These are phyloP conservation scores for Trichoderma reesei DNA, from an alignment of 495 filamentous ascomycete species.

Conservation along the genomic window DNA sequence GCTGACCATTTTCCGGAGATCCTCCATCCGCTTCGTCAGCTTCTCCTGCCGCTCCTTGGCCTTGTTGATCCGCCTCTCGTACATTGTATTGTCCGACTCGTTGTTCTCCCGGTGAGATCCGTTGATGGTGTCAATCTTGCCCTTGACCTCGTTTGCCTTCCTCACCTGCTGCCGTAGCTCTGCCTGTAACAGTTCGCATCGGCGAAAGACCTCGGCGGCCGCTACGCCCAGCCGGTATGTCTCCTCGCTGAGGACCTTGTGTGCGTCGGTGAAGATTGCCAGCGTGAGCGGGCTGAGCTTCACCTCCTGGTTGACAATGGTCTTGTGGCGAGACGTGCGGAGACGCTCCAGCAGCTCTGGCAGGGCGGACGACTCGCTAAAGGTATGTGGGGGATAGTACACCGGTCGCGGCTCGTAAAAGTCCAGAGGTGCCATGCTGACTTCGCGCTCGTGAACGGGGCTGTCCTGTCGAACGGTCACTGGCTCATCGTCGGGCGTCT, in stretches of 20 bases:
- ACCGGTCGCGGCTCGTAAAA: conserved; percentile 49
- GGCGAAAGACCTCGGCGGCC: conserved; percentile 72
- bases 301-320: conserved; percentile 58
- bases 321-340: conserved; percentile 48
- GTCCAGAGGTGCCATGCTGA: conserved; percentile 26
- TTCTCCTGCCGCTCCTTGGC: conserved; percentile 49
- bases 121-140: conserved; percentile 54
- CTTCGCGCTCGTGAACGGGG: conserved; percentile 24
- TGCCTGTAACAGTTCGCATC: conserved; percentile 59
- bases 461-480: conserved; percentile 25
- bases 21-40: conserved; percentile 54
- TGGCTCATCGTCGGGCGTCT: conserved; percentile 45
- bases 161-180: conserved; percentile 65
- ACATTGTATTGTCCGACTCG: conserved; percentile 37
- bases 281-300: conserved; percentile 66
- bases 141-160: conserved; percentile 55
- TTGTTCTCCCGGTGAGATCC: conserved; percentile 47
- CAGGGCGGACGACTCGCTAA: conserved; percentile 51
- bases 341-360: conserved; percentile 53
- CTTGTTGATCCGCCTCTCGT: conserved; percentile 50
- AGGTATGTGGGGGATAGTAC: conserved; percentile 57
- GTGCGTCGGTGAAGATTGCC: conserved; percentile 63
- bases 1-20: conserved; percentile 47
- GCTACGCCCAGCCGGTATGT: conserved; percentile 62
- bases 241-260: conserved; percentile 63